These are phyloP conservation scores for Remersonia thermophila DNA, from an alignment of 2,329 filamentous ascomycete genomes.

Conservation along the genomic window DNA sequence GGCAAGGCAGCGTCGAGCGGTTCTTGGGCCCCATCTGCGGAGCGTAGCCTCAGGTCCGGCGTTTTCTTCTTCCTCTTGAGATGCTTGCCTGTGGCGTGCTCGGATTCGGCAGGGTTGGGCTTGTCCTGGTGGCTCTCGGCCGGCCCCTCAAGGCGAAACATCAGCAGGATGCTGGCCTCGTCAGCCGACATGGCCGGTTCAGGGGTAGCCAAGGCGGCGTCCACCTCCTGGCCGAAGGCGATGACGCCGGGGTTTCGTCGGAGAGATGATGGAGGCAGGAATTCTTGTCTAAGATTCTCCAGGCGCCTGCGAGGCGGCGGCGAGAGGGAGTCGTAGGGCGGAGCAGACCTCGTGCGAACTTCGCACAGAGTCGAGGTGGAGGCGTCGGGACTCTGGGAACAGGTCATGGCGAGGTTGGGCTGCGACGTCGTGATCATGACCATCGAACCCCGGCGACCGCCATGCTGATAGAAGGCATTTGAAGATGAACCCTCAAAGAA, in stretches of 20 bases:
- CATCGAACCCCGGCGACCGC: too few species aligned
- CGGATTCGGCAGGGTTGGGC: slow-evolving; percentile 7
- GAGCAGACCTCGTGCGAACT: neutral
- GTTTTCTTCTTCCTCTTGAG: neutral
- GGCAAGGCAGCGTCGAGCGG: slow-evolving; percentile 11
- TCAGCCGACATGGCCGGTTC: neutral
- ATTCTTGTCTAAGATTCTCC: too few species aligned
- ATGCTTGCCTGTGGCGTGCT: slow-evolving; percentile 3
- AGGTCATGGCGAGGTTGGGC: neutral
- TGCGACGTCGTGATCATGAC: too few species aligned
- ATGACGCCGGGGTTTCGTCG: slow-evolving; percentile 1
- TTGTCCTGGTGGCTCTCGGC: too few species aligned
- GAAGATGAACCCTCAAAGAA: too few species aligned
- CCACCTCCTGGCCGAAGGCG: slow-evolving; percentile 15
- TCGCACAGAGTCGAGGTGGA: slow-evolving; percentile 2
- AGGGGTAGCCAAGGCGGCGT: slow-evolving; percentile 11
- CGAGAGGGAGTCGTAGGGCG: neutral
- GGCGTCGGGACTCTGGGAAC: neutral
- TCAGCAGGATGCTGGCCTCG: slow-evolving; percentile 4
- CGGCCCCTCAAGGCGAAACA: too few species aligned
- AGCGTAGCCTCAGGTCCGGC: neutral
- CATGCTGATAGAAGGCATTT: too few species aligned
- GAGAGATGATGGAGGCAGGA: too few species aligned
- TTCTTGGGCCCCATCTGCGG: neutral
- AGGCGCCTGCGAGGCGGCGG: slow-evolving; percentile 5